These are phyloP conservation scores for Lipomyces japonicus DNA, from an alignment of 805 yeast genomes.

Conservation along the genomic window DNA sequence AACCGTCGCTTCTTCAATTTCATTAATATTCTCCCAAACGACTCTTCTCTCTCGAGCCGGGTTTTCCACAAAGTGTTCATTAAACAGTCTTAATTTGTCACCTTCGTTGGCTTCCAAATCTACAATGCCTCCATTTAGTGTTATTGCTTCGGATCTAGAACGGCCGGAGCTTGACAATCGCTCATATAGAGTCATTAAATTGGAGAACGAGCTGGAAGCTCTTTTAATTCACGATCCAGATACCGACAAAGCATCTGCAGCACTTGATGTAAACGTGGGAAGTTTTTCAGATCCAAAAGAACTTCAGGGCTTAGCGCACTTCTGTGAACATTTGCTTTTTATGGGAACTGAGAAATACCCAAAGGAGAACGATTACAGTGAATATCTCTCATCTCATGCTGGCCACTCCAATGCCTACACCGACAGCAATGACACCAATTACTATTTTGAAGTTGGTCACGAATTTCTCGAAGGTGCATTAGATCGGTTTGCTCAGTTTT, in stretches of 20 bases:
- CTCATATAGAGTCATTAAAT: constrained; percentile 59
- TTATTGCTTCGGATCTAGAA: constrained; percentile 37
- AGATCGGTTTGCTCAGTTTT: constrained; percentile 90
- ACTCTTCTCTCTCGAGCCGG: constrained; percentile 1
- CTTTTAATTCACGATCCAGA: constrained; percentile 74
- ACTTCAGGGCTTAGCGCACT: constrained; percentile 80
- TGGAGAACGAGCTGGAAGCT: constrained; percentile 66
- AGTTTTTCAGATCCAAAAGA: constrained; percentile 71
- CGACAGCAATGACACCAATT: constrained; percentile 82
- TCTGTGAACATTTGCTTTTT: constrained; percentile 79
- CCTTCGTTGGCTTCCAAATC: background rate
- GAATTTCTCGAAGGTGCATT: constrained; percentile 79
- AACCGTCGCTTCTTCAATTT: constrained; percentile 25
- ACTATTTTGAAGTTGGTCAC: constrained; percentile 78
- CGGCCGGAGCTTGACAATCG: constrained; percentile 61
- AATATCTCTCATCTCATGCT: constrained; percentile 74
- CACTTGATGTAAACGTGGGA: constrained; percentile 75
- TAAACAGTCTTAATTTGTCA: background rate
- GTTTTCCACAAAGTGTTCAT: no score
- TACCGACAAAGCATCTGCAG: constrained; percentile 59
- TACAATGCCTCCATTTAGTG: constrained; percentile 7
- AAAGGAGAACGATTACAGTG: constrained; percentile 66
- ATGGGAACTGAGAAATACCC: constrained; percentile 80
- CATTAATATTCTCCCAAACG: constrained; percentile 11
- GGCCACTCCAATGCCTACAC: constrained; percentile 94